These are phyloP conservation scores for Phialemoniopsis sp. DNA, from an alignment of 2,329 filamentous ascomycete species.

Conservation along the genomic window DNA sequence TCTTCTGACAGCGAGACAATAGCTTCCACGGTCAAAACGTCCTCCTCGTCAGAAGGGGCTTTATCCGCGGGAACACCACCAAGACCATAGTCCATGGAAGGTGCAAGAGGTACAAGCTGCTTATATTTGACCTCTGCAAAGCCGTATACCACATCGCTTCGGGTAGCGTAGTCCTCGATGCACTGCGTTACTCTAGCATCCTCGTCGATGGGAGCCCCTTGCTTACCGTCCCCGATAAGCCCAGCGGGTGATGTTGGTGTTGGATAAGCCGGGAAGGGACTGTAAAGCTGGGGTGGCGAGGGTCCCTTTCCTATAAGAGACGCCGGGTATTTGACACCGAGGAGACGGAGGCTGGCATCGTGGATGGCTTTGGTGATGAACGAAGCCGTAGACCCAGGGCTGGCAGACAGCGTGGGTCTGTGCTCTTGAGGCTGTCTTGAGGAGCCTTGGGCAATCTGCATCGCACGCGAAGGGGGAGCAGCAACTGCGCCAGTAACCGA, in stretches of 20 bases:
- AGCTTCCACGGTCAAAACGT: conserved; percentile 80
- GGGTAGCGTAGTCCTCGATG: conserved; percentile 87
- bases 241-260: conserved; percentile 57
- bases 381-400: conserved; percentile 72
- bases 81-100: conserved; percentile 69
- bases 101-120: conserved; percentile 85
- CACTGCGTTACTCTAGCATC: conserved; percentile 73
- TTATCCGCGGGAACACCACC: conserved; percentile 57
- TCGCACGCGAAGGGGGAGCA: conserved; percentile 63
- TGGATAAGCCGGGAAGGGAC: conserved; percentile 81
- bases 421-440: conserved; percentile 61
- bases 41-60: conserved; percentile 57
- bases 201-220: conserved; percentile 64
- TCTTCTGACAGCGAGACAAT: conserved; percentile 87
- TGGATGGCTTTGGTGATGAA: conserved; percentile 94
- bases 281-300: conserved; percentile 73
- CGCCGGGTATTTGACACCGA: conserved; percentile 67
- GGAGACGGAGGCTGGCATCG: conserved; percentile 75
- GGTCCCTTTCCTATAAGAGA: conserved; percentile 56
- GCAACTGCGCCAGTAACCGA: conserved; percentile 67
- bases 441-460: conserved; percentile 69
- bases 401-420: conserved; percentile 70
- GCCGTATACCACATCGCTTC: conserved; percentile 93
- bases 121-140: conserved; percentile 99
- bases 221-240: conserved; percentile 64